Conservation (phyloP, 208 protist species). For the Acanthamoeba triangularis region DNA sequence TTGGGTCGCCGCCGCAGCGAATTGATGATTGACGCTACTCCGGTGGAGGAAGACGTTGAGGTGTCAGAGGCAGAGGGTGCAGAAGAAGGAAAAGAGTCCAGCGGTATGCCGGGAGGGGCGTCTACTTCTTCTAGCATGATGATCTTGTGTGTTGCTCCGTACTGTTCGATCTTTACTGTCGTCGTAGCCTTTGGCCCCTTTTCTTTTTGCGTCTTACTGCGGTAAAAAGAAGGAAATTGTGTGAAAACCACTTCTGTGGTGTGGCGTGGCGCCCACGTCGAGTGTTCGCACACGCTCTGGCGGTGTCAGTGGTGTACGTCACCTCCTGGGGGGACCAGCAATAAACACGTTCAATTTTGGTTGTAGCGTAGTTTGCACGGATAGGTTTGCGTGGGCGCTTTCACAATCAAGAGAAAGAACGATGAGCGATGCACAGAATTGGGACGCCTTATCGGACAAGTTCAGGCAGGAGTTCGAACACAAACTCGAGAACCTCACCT, state of each 20-base stretch:
- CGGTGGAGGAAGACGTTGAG: not conserved
- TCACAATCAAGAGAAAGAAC: not conserved
- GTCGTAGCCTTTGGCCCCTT: not conserved
- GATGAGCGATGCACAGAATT: not conserved
- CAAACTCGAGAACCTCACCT: not conserved
- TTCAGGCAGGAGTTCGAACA: conserved; percentile 10
- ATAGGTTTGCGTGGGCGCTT: too few species aligned
- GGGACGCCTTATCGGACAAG: conserved; percentile 12
- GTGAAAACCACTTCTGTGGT: conserved; percentile 14
- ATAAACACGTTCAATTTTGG: too few species aligned
- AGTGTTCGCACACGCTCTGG: too few species aligned
- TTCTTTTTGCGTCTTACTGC: not conserved
- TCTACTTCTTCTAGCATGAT: conserved; percentile 63
- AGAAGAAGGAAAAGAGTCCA: not conserved
- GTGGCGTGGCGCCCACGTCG: too few species aligned
- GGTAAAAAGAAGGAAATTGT: not conserved
- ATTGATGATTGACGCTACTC: conserved; percentile 3
- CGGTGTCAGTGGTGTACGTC: too few species aligned
- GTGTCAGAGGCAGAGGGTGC: not conserved
- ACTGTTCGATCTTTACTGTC: not conserved
- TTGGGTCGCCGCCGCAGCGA: conserved; percentile 37
- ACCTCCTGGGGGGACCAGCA: too few species aligned
- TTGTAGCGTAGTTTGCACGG: too few species aligned
- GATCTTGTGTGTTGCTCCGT: too few species aligned
- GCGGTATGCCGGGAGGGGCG: not conserved